Evolutionary conservation across 2,329 filamentous ascomycete species (phyloP).

Genomic region (Fonsecaea monophora): DNA sequence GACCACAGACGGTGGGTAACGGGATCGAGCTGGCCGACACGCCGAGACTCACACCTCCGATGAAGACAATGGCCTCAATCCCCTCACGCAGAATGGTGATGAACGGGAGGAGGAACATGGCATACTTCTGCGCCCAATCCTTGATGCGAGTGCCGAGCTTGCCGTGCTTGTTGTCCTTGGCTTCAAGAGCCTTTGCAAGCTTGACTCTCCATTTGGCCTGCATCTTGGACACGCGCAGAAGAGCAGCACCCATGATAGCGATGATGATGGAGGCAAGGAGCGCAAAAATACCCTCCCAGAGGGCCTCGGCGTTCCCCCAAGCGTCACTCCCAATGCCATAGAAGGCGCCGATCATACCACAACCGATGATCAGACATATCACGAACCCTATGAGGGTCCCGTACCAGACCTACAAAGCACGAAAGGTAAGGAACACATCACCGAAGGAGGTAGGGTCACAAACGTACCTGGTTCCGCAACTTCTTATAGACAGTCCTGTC

Average conservation of each 20-base stretch:
- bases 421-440: slow-evolving; percentile 10
- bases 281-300: slow-evolving; percentile 82
- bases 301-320: slow-evolving; percentile 72
- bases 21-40: slow-evolving; percentile 78
- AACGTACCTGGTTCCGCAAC: slow-evolving; percentile 63
- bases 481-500: slow-evolving; percentile 71
- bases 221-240: slow-evolving; percentile 81
- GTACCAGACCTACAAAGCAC: slow-evolving; percentile 65
- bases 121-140: slow-evolving; percentile 75
- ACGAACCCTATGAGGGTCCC: slow-evolving; percentile 68
- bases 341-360: slow-evolving; percentile 73
- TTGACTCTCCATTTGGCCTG: slow-evolving; percentile 88
- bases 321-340: slow-evolving; percentile 71
- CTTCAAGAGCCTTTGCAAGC: slow-evolving; percentile 72
- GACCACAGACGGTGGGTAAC: slow-evolving; percentile 74
- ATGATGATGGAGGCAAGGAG: slow-evolving; percentile 81
- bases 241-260: slow-evolving; percentile 77
- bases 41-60: slow-evolving; percentile 80
- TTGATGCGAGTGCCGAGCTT: slow-evolving; percentile 60
- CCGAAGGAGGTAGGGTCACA: not conserved
- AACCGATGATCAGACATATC: slow-evolving; percentile 70
- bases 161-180: slow-evolving; percentile 55
- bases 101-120: slow-evolving; percentile 86
- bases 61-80: slow-evolving; percentile 83
- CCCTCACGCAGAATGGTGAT: slow-evolving; percentile 87